Evolutionary conservation across 306 rosid species (phyloP), one percentile per base, ranked within the genome.

Genomic region (Vicia sativa): DNA sequence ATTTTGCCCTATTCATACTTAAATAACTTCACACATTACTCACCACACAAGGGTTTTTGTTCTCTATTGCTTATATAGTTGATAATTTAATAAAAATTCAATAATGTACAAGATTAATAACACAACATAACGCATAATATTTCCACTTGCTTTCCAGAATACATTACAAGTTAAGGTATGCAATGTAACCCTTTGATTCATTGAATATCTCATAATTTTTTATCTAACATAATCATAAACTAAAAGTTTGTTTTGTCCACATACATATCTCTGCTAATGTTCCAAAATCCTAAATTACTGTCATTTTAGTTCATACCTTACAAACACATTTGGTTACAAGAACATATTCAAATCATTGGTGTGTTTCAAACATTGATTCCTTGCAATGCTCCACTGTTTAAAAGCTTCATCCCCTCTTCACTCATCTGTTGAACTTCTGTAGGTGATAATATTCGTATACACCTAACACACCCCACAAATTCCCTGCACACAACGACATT

Each of bases 381-480:
- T 74, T 89, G 96, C 83, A 89, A 77, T 14, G 96, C 91, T 74
- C 89, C 96, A 70, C 91, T 87, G 62, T 92, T 82, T 14, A 92
- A 88, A 73, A 92, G 92, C 80, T 92, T 84, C 98, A 89, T 92
- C 49, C 98, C 98, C 65, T 92, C 98, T 76, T 92, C 96, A 23
- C 96, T 92, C 98, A 92, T 89, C 85, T 89, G 87, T 77, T 87
- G 79, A 72, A 92, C 96, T 81, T 92, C 98, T 16, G 89, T 65
- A 18, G 96, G 98, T 5, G 98, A 92, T 45, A 89, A 79, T 64
- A 92, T 92, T 68, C 92, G 72, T 31, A 92, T 92, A 67, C 98
- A 92, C 2, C 98, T 82, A 3, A 89, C 98, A 45, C 98, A 92
- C 7, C 95, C 85, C 5, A 92, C 95, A 52, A 92, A 92, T 73